phyloP scores from a whole-genome alignment of 768 basidiomycete genomes.

The Clavaria fumosa region DNA sequence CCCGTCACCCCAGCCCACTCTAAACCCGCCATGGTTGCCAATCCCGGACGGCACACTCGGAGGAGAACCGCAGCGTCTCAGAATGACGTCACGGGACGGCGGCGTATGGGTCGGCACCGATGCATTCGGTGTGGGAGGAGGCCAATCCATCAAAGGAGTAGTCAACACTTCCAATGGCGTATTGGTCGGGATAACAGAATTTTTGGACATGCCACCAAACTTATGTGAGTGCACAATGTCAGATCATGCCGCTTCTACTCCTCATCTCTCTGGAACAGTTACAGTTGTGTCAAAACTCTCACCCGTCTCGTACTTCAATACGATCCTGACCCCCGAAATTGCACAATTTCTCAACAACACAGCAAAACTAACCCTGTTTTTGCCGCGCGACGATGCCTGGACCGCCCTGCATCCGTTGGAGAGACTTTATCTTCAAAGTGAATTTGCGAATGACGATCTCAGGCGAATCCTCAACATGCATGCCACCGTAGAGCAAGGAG shows the following conservation, averaged over 20 bases:
- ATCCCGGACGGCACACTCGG: constrained; percentile 70
- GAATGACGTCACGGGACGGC: constrained; percentile 37
- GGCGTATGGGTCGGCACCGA: constrained; percentile 55
- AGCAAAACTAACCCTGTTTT: constrained; percentile 71
- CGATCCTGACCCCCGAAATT: constrained; percentile 50
- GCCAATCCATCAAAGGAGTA: constrained; percentile 39
- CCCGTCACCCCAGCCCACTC: constrained; percentile 54
- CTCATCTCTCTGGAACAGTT: constrained; percentile 25
- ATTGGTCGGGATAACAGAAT: constrained; percentile 55
- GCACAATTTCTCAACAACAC: constrained; percentile 43
- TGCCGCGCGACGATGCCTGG: constrained; percentile 81
- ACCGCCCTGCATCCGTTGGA: constrained; percentile 61
- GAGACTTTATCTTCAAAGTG: constrained; percentile 76
- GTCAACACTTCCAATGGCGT: constrained; percentile 60
- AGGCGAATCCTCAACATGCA: constrained; percentile 67
- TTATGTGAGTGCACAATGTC: constrained; percentile 36
- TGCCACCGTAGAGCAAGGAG: constrained; percentile 39
- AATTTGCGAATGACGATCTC: constrained; percentile 72
- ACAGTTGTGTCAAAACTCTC: constrained; percentile 41
- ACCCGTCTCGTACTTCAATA: constrained; percentile 58
- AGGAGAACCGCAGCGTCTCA: constrained; percentile 65
- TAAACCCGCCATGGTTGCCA: constrained; percentile 76
- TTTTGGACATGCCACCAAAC: constrained; percentile 60
- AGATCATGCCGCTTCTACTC: not conserved
- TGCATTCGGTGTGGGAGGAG: constrained; percentile 65